Evolutionary conservation across 164 flowering plant genomes (phyloP).

Genomic region (Macadamia tetraphylla): DNA sequence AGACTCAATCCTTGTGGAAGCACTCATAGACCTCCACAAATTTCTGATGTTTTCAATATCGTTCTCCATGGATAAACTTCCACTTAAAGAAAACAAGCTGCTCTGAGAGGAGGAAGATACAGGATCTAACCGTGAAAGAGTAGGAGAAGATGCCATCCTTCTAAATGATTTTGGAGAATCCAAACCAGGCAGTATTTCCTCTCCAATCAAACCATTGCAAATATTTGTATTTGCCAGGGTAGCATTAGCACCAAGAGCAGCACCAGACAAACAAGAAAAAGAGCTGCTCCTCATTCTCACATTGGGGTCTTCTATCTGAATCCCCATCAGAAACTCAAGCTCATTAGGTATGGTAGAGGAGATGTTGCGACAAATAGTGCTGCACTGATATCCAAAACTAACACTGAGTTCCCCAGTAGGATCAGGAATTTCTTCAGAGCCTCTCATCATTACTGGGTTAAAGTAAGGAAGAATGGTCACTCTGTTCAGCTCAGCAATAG

Average conservation of each 20-base stretch:
- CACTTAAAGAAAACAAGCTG: slow-evolving; percentile 17
- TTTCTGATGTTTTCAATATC: slow-evolving; percentile 14
- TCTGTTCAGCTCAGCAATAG: neutral
- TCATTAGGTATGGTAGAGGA: slow-evolving; percentile 7
- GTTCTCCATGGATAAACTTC: slow-evolving; percentile 14
- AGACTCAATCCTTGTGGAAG: slow-evolving; percentile 21
- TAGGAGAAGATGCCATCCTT: slow-evolving; percentile 24
- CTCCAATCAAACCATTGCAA: slow-evolving; percentile 26
- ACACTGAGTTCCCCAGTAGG: slow-evolving; percentile 24
- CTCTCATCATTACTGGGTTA: slow-evolving; percentile 11
- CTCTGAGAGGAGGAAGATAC: slow-evolving; percentile 21
- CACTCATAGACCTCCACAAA: slow-evolving; percentile 22
- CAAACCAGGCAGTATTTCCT: slow-evolving; percentile 27
- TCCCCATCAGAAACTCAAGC: slow-evolving; percentile 10
- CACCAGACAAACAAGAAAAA: slow-evolving; percentile 33
- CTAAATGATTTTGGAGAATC: slow-evolving; percentile 10
- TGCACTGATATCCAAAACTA: slow-evolving; percentile 31
- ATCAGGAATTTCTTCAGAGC: slow-evolving; percentile 8
- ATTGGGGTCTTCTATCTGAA: slow-evolving; percentile 8
- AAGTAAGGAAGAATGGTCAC: slow-evolving; percentile 2
- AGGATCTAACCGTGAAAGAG: slow-evolving; percentile 27
- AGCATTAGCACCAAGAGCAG: slow-evolving; percentile 14
- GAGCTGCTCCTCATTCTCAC: slow-evolving; percentile 17
- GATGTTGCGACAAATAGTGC: slow-evolving; percentile 1
- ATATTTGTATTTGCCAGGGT: slow-evolving; percentile 32